Base-by-base conservation (phyloP, 257 asterid genomes). In the Gentiana dahurica region DNA sequence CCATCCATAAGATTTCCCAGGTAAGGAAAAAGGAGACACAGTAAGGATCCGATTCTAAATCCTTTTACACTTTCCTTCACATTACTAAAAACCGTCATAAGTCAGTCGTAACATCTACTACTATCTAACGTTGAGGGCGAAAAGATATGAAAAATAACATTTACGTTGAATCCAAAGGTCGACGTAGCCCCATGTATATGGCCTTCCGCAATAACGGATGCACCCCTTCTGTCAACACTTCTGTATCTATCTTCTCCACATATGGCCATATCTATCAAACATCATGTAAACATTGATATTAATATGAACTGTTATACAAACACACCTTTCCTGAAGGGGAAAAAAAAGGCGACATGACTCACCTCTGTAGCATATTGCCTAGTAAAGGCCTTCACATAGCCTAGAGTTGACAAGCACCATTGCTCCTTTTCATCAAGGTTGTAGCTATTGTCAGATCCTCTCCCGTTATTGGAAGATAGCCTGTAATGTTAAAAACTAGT, bases 301-400 rank as follows among this genome's bases (percentile, higher is more conserved):
- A 39, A 43, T 58, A 65, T 13, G 54, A 58, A 12, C n/a, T 8
- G 65, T 11, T 3, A 37, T 11, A 5, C 48, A 10, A 5, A 41
- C 3, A 41, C 46, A 41, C 46, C 6, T 41, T 2, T 41, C 46
- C 24, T 24, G 24, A 41, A 41, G 46, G 5, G 1, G 9, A 41
- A 41, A 10, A 41, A 41, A 10, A 10, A 10, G 46, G 10, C 6
- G 46, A 41, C 46, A 5, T 41, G 5, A 41, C 6, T 77, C 71
- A 92, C 98, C 79, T 87, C 98, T 5, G 95, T 81, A 64, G 97
- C 94, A 73, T 79, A 92, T 67, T 83, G 98, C 61, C 95, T 86
- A 2, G 98, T 74, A 66, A 92, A 77, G 61, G 98, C 92, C 83
- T 81, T 92, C 73, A 88, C 86, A 58, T 92, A 85, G 57, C 95